Evolutionary conservation across 208 protist genomes (phyloP), one percentile per base, ranked within the genome.

Genomic region (Lotmaria passim): DNA sequence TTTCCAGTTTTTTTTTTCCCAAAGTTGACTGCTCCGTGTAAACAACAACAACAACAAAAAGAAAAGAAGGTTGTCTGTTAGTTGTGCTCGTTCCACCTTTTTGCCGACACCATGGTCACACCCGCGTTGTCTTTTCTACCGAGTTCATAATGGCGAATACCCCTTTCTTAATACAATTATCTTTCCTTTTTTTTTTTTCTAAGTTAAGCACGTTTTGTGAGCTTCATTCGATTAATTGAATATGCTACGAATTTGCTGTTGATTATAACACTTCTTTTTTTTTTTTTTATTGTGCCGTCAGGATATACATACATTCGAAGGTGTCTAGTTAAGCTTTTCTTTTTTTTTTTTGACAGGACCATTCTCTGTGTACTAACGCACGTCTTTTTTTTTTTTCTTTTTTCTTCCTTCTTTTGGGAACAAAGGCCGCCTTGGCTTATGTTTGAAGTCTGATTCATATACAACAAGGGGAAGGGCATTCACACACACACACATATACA

Each of bases 321-420:
- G 8, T 51, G 2, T 30, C n/a, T 51, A 4, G 7, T 28, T 26
- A 3, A 2, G 2, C 19, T 43, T 55, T 46, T 64, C 26, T 75
- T 64, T 62, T 67, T 15, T 44, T 75, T 39, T 56, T 57, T 48
- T 62, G 23, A 4, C 17, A n/a, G n/a, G 17, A 47, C 4, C 8
- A 21, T 39, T 39, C 8, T 39, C 12, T 14, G 36, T 39, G 36
- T 51, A 21, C n/a, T 48, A 17, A 12, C 21, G 12, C 47, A 19
- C 23, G 11, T 51, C 14, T 51, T 51, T 51, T 5, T 51, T 55
- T 55, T 55, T 55, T 55, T 19, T 55, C 5, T 6, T 26, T 21
- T 2, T 46, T 46, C 19, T 41, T 11, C 10, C n/a, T n/a, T n/a
- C n/a, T n/a, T n/a, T n/a, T n/a, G n/a, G n/a, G n/a, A n/a, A n/a